Percentiles rank a stretch among this genome's conserved stretches.
These are phyloP conservation scores for Epichloe uncinata DNA, from an alignment of 2,329 filamentous ascomycete genomes.

Conservation along the genomic window DNA sequence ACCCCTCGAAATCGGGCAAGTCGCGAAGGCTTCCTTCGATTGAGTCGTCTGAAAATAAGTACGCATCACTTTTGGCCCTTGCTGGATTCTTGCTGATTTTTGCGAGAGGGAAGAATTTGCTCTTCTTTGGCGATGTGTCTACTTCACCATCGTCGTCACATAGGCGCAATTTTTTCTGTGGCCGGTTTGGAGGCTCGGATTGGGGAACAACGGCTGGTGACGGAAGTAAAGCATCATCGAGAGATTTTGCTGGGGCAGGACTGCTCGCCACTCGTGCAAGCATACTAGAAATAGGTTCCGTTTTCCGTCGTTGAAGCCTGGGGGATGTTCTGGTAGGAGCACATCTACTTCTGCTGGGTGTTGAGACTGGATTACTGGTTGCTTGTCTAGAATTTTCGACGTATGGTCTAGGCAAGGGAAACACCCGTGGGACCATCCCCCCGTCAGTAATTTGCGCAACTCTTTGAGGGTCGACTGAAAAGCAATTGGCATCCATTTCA, in stretches of 20 bases:
- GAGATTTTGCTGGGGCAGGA: slow-evolving; percentile 9
- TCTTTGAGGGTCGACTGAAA: slow-evolving; percentile 36
- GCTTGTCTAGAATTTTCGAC: slow-evolving; percentile 24
- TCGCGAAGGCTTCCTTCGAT: slow-evolving; percentile 39
- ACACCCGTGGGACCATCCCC: slow-evolving; percentile 41
- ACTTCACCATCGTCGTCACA: slow-evolving; percentile 29
- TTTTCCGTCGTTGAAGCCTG: slow-evolving; percentile 34
- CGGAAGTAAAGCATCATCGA: slow-evolving; percentile 5
- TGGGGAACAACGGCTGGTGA: slow-evolving; percentile 5
- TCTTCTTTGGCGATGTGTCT: slow-evolving; percentile 28
- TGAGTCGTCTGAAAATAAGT: slow-evolving; percentile 43
- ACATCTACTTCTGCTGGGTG: slow-evolving; percentile 8
- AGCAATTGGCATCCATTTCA: slow-evolving; percentile 51
- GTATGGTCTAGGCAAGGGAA: slow-evolving; percentile 45
- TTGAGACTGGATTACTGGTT: slow-evolving; percentile 3
- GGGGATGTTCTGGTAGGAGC: slow-evolving; percentile 21
- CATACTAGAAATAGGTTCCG: slow-evolving; percentile 36
- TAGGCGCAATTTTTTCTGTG: slow-evolving; percentile 46
- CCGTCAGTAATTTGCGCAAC: slow-evolving; percentile 35
- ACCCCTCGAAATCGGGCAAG: slow-evolving; percentile 38
- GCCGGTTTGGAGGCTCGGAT: slow-evolving; percentile 21
- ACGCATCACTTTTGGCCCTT: slow-evolving; percentile 25
- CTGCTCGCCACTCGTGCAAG: slow-evolving; percentile 18
- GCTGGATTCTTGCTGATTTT: slow-evolving; percentile 14
- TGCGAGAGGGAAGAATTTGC: slow-evolving; percentile 38